A percentile compares a stretch with the other conserved stretches of the same genome.
Evolutionary conservation across 1,284 basidiomycete genomes (phyloP).

Genomic region (Baeospora myosura): DNA sequence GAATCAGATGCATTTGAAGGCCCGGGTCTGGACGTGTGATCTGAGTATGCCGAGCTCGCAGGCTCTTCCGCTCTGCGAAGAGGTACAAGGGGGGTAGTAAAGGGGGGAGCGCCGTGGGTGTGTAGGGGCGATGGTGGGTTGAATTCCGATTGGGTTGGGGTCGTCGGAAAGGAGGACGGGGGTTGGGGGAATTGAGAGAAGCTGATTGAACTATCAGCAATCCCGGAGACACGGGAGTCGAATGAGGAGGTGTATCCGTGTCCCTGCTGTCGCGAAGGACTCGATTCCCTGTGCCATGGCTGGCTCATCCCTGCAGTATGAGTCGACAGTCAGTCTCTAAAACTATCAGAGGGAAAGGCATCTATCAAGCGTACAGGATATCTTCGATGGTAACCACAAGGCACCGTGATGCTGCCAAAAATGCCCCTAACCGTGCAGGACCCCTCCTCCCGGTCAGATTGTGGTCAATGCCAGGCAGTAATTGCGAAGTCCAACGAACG

Average conservation of each 20-base stretch:
- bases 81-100: no score
- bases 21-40: constrained; percentile 1
- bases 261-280: no score
- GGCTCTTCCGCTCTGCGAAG: no score
- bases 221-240: constrained; percentile 43
- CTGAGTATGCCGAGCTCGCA: no score
- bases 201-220: constrained; percentile 50
- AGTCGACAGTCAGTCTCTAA: no score
- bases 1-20: background rate
- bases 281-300: no score
- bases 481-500: background rate
- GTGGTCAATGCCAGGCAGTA: no score
- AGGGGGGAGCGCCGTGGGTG: constrained; percentile 5
- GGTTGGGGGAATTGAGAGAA: constrained; percentile 39
- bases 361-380: background rate
- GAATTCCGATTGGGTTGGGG: constrained; percentile 22
- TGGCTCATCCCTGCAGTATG: no score
- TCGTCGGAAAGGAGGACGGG: constrained; percentile 25
- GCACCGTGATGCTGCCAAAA: background rate
- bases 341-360: no score
- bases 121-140: constrained; percentile 14
- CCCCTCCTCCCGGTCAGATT: no score
- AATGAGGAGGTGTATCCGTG: no score
- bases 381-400: background rate
- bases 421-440: no score